Conservation (phyloP, 2,329 filamentous ascomycete genomes). For the Ceratocystis variospora region DNA sequence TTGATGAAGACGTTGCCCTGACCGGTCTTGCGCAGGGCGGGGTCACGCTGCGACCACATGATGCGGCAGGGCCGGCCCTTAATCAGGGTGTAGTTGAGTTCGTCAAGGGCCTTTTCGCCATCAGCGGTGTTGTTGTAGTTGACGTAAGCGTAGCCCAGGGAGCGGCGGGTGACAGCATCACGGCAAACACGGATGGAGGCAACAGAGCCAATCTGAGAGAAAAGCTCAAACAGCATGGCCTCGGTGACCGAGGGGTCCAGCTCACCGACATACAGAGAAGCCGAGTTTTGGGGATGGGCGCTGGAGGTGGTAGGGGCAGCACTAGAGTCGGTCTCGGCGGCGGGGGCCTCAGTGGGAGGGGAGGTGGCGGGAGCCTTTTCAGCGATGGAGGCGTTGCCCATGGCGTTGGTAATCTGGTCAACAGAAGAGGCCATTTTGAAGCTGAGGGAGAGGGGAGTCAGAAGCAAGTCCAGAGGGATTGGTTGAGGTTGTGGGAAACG, state of each 20-base stretch:
- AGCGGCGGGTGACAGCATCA: conserved; percentile 95
- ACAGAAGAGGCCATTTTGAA: conserved; percentile 52
- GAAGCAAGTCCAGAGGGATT: neutral
- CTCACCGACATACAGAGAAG: conserved; percentile 97
- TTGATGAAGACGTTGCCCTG: conserved; percentile 99
- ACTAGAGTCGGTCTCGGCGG: conserved; percentile 39
- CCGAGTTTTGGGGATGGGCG: conserved; percentile 76
- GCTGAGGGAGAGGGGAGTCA: neutral
- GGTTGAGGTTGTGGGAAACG: neutral
- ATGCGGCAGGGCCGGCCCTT: conserved; percentile 98
- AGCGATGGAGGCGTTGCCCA: conserved; percentile 57
- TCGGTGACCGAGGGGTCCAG: conserved; percentile 95
- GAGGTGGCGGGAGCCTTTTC: conserved; percentile 52
- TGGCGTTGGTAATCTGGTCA: conserved; percentile 70
- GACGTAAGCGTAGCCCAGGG: conserved; percentile 97
- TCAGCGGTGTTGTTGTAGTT: conserved; percentile 98
- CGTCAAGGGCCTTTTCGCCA: conserved; percentile 95
- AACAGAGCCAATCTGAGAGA: conserved; percentile 97
- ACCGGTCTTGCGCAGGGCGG: conserved; percentile 95
- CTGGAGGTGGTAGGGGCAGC: conserved; percentile 61
- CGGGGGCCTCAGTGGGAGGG: conserved; percentile 62
- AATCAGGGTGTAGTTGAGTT: conserved; percentile 98
- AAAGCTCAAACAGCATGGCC: conserved; percentile 99
- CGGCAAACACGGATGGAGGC: conserved; percentile 99
- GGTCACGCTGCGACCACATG: conserved; percentile 99